Conservation (phyloP, 2,329 filamentous ascomycete genomes). For the Drechslerella coelobrocha region DNA sequence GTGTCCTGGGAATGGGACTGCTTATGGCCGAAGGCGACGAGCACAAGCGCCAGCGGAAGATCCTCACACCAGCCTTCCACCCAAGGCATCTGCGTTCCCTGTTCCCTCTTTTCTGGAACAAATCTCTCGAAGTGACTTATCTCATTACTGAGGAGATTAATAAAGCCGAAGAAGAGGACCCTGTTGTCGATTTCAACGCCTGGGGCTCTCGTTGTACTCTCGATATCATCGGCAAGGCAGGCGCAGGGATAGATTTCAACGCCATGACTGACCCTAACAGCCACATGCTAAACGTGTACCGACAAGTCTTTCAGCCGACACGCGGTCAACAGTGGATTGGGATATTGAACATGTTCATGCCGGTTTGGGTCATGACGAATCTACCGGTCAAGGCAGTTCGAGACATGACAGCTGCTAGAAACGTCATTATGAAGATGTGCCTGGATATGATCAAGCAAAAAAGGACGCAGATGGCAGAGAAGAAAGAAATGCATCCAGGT, state of each 20-base stretch:
- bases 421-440: constrained; percentile 70
- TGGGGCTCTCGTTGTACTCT: constrained; percentile 74
- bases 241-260: constrained; percentile 74
- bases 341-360: constrained; percentile 69
- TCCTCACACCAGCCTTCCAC: constrained; percentile 81
- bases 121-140: constrained; percentile 71
- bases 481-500: constrained; percentile 58
- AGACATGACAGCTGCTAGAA: constrained; percentile 66
- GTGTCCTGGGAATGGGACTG: constrained; percentile 73
- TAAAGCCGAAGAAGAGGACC: constrained; percentile 57
- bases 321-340: constrained; percentile 56
- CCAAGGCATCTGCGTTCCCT: constrained; percentile 80
- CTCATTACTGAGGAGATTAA: constrained; percentile 65
- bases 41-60: constrained; percentile 78
- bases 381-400: constrained; percentile 76
- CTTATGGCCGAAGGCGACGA: constrained; percentile 84
- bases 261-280: constrained; percentile 66
- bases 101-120: constrained; percentile 83
- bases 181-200: constrained; percentile 65
- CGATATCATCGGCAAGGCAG: constrained; percentile 77
- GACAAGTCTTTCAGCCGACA: constrained; percentile 64
- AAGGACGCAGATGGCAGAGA: constrained; percentile 64
- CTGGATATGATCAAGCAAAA: constrained; percentile 74
- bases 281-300: constrained; percentile 67
- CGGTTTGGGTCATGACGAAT: constrained; percentile 66